A percentile compares a stretch with the other conserved stretches of the same genome.
Evolutionary conservation across 2,329 filamentous ascomycete species (phyloP).

Genomic region (Ophiognomonia clavigignenti-juglandacearum): DNA sequence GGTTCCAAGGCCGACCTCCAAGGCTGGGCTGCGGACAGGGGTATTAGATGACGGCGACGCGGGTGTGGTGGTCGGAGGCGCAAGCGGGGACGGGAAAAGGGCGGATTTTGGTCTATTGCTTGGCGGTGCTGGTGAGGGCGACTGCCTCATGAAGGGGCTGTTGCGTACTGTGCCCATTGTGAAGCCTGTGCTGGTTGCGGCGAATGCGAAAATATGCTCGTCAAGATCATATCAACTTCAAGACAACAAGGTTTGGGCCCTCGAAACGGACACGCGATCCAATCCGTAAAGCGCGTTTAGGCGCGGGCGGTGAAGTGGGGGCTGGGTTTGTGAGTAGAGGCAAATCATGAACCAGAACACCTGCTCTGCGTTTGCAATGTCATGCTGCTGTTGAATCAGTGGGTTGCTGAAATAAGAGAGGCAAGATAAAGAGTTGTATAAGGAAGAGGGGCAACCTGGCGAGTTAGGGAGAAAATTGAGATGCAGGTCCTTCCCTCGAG

Average conservation of each 20-base stretch:
- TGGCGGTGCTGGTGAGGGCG: slow-evolving; percentile 58
- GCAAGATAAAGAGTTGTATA: no score
- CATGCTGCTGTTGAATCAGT: slow-evolving; percentile 14
- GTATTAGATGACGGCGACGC: background rate
- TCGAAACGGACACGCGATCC: slow-evolving; percentile 4
- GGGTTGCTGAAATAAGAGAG: no score
- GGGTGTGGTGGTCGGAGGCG: background rate
- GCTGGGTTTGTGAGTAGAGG: background rate
- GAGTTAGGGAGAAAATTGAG: slow-evolving; percentile 3
- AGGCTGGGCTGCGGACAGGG: slow-evolving; percentile 9
- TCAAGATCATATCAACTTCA: slow-evolving; percentile 15
- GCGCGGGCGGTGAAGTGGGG: background rate
- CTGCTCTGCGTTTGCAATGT: slow-evolving; percentile 2
- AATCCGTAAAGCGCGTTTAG: background rate
- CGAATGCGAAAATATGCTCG: slow-evolving; percentile 6
- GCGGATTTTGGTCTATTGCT: slow-evolving; percentile 67
- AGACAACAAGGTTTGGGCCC: background rate
- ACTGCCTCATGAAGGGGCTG: slow-evolving; percentile 71
- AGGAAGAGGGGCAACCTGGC: background rate
- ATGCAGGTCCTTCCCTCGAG: slow-evolving; percentile 6
- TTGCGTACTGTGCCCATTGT: slow-evolving; percentile 56
- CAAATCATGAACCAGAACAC: slow-evolving; percentile 1
- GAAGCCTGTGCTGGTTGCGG: background rate
- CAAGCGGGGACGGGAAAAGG: slow-evolving; percentile 52
- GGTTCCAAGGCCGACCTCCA: slow-evolving; percentile 5